phyloP scores from a whole-genome alignment of 1,139 yeast species.

The Lodderomyces parapsilosis region DNA sequence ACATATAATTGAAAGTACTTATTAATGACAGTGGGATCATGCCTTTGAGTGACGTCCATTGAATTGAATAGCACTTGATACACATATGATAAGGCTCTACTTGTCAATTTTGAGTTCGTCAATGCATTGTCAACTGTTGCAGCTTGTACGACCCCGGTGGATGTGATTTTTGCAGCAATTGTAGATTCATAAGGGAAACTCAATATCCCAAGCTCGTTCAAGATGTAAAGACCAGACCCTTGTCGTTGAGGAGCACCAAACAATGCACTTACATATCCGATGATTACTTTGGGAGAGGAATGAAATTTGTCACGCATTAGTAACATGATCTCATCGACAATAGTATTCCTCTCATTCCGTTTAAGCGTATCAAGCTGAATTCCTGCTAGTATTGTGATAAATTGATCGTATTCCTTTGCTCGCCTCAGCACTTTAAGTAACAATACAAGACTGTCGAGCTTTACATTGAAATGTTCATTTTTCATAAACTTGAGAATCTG shows the following conservation, averaged over 20 bases:
- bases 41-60: conserved; percentile 10
- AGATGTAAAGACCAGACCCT: conserved; percentile 17
- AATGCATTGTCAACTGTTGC: conserved; percentile 35
- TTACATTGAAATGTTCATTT: conserved; percentile 26
- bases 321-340: conserved; percentile 33
- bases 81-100: conserved; percentile 24
- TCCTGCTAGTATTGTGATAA: conserved; percentile 33
- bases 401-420: conserved; percentile 34
- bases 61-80: conserved; percentile 27
- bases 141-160: conserved; percentile 18
- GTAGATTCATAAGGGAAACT: conserved; percentile 23
- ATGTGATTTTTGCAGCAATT: conserved; percentile 12
- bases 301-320: conserved; percentile 32
- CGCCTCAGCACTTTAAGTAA: conserved; percentile 30
- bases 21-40: conserved; percentile 17
- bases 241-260: conserved; percentile 14
- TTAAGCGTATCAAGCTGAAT: conserved; percentile 24
- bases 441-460: conserved; percentile 23
- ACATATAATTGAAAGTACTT: conserved; percentile 23
- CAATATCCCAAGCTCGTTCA: conserved; percentile 28
- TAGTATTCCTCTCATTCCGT: neutral
- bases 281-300: conserved; percentile 32
- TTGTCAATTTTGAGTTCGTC: conserved; percentile 23
- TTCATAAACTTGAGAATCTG: conserved; percentile 35
- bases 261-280: conserved; percentile 38